phyloP scores from a whole-genome alignment of 2,329 filamentous ascomycete species.

The Alternaria sp. region DNA sequence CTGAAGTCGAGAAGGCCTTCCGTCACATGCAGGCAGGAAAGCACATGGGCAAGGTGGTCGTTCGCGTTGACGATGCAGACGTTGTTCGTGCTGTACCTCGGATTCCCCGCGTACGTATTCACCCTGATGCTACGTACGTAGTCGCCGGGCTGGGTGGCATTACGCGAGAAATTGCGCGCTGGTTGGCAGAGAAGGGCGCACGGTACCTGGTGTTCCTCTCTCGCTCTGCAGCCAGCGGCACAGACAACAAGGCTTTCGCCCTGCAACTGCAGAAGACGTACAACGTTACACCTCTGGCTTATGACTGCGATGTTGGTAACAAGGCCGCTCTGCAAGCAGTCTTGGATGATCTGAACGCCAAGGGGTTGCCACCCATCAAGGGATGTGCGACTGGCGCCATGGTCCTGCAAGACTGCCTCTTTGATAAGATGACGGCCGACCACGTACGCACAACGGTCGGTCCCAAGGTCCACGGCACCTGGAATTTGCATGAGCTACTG shows the following conservation, averaged over 20 bases:
- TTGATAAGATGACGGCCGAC: constrained; percentile 25
- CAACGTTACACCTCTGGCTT: constrained; percentile 2
- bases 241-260: constrained; percentile 9
- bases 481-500: constrained; percentile 37
- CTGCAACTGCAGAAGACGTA: constrained; percentile 11
- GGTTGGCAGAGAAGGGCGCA: constrained; percentile 32
- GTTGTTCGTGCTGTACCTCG: constrained; percentile 12
- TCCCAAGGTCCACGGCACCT: constrained; percentile 49
- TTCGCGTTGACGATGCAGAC: constrained; percentile 37
- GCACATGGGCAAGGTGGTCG: constrained; percentile 54
- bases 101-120: constrained; percentile 8
- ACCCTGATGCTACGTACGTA: constrained; percentile 31
- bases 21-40: constrained; percentile 42
- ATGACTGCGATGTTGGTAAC: constrained; percentile 9
- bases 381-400: constrained; percentile 43
- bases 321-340: constrained; percentile 9
- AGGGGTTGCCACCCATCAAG: constrained; percentile 34
- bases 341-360: constrained; percentile 3
- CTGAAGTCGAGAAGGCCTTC: constrained; percentile 17
- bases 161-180: constrained; percentile 29
- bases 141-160: constrained; percentile 35
- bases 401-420: constrained; percentile 30
- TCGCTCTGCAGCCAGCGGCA: constrained; percentile 16
- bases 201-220: constrained; percentile 32
- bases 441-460: constrained; percentile 11